Evolutionary conservation across 192 early-diverging fungal species (phyloP), one percentile per base, ranked within the genome.

Genomic region (Phycomyces blakesleeanus): DNA sequence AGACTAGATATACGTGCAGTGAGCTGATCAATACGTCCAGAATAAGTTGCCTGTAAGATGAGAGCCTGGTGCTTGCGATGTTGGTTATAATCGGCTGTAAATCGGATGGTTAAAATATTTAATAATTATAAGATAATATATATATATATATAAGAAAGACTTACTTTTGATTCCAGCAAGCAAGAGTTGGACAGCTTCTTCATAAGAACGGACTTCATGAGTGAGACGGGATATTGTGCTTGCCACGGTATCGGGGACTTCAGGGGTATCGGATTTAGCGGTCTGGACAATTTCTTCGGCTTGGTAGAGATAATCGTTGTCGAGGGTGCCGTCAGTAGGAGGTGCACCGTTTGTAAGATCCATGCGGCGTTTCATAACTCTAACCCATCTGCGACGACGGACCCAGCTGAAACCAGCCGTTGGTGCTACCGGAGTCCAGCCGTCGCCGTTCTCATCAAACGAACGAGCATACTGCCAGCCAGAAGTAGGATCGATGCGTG

Each of bases 381-480:
- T 75, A 21, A 92, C 82, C 91, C 91, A 93, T 55, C 87, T 76
- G 29, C 90, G 71, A 10, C 91, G 68, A 21, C 89, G 56, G 11
- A 91, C 89, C 77, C 85, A 86, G 40, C 71, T 79, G 39, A 63
- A 67, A 22, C 83, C 75, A 40, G 64, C 72, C 0, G 81, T 65
- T 10, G 78, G 83, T 15, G 74, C 77, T 29, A 64, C 67, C 11
- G 76, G 66, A 1, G 73, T 67, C 87, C 87, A 91, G 20, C 68
- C 38, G 11, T 72, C 64, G 21, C 85, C 84, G 3, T 67, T 61
- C 6, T 78, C 84, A 16, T 79, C 78, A 55, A 87, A 83, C 20
- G 73, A 76, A 40, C 76, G 72, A 24, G 83, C 81, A 50, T 90
- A 90, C 57, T 88, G 85, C 91, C 91, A 93, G 1, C 91, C 91